Evolutionary conservation across 139 green algal genomes (phyloP).

Genomic region (Chlorella vulgaris): DNA sequence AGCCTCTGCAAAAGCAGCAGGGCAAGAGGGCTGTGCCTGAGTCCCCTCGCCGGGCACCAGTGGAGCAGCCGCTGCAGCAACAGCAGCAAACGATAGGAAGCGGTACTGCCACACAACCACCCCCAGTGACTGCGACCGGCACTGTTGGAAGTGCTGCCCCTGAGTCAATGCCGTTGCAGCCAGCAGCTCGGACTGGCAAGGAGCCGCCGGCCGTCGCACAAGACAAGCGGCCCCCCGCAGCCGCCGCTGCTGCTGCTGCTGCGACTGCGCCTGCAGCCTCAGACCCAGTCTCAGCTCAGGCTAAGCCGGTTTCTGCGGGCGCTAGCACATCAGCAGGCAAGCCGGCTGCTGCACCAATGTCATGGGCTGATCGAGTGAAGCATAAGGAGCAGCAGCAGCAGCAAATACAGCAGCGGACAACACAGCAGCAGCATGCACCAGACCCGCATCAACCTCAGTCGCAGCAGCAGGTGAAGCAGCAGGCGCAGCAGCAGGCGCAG

Average conservation of each 20-base stretch:
- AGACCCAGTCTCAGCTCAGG: neutral
- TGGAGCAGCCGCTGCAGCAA: too few relatives aligned
- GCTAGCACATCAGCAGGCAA: neutral
- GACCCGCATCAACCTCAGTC: neutral
- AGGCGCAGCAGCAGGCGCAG: neutral
- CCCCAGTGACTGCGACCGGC: neutral
- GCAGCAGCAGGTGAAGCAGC: neutral
- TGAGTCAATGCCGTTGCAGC: neutral
- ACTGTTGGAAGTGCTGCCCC: neutral
- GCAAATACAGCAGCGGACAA: neutral
- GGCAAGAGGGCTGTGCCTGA: too few relatives aligned
- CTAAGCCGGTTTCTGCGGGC: neutral
- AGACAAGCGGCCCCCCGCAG: neutral
- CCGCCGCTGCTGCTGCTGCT: neutral
- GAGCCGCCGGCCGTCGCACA: too few relatives aligned
- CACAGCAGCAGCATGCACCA: neutral
- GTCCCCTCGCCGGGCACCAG: too few relatives aligned
- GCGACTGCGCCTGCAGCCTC: neutral
- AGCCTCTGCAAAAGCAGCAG: too few relatives aligned
- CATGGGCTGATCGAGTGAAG: neutral
- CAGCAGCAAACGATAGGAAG: neutral
- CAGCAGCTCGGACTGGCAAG: too few relatives aligned
- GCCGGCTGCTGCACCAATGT: neutral
- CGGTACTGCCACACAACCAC: neutral
- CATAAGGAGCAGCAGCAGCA: neutral